A percentile compares a stretch with the other conserved stretches of the same genome.
phyloP scores from a whole-genome alignment of 2,329 filamentous ascomycete species.

The Diplodia sapinea region DNA sequence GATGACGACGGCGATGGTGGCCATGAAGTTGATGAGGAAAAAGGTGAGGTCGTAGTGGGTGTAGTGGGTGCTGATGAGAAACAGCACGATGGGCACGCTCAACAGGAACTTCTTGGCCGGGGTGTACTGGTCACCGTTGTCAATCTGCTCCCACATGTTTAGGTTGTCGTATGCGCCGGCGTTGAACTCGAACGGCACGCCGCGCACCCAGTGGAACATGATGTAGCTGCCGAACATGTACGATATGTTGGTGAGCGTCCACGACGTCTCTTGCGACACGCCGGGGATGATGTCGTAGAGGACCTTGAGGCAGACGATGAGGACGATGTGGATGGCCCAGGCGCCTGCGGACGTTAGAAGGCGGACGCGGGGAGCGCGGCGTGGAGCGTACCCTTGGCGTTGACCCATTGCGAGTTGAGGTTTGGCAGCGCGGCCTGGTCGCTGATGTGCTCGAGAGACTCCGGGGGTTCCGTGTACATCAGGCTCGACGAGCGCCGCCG shows the following conservation, averaged over 20 bases:
- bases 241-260: slow-evolving; percentile 97
- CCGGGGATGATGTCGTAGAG: slow-evolving; percentile 96
- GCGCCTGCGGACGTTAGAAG: slow-evolving; percentile 67
- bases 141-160: slow-evolving; percentile 99
- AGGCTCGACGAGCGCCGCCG: slow-evolving; percentile 97
- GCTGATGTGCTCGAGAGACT: slow-evolving; percentile 96
- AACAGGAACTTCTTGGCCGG: slow-evolving; percentile 98
- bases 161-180: slow-evolving; percentile 97
- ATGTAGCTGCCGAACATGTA: slow-evolving; percentile 99
- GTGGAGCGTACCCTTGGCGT: slow-evolving; percentile 79
- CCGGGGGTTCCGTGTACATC: slow-evolving; percentile 95
- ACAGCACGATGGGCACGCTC: slow-evolving; percentile 90
- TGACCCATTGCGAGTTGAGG: slow-evolving; percentile 98
- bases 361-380: background rate
- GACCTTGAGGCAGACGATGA: slow-evolving; percentile 91
- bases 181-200: slow-evolving; percentile 98
- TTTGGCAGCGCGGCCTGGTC: slow-evolving; percentile 95
- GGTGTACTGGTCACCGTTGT: slow-evolving; percentile 98
- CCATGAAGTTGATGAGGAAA: slow-evolving; percentile 96
- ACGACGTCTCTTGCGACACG: slow-evolving; percentile 96
- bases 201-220: slow-evolving; percentile 99
- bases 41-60: slow-evolving; percentile 97
- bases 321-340: slow-evolving; percentile 95
- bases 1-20: slow-evolving; percentile 89
- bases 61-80: slow-evolving; percentile 97